Percentiles rank a stretch among this genome's conserved stretches.
Evolutionary conservation across 202 grass and related monocot genomes (phyloP).

Genomic region (Setaria italica): DNA sequence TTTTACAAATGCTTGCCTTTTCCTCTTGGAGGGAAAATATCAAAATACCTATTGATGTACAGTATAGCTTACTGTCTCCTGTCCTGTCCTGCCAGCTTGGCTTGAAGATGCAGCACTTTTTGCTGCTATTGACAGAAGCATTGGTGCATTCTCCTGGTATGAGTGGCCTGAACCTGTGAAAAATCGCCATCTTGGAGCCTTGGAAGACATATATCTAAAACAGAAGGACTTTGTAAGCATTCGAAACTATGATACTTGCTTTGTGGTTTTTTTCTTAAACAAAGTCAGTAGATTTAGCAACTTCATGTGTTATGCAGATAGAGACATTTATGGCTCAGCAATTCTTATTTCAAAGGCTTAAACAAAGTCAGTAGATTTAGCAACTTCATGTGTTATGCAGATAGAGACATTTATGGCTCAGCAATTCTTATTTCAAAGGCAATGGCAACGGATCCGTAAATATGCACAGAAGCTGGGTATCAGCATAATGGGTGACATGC

Average conservation of each 20-base stretch:
- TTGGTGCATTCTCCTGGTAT: constrained; percentile 72
- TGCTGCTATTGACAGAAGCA: constrained; percentile 87
- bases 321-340: constrained; percentile 89
- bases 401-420: constrained; percentile 90
- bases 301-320: constrained; percentile 61
- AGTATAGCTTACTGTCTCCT: constrained; percentile 30
- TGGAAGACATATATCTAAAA: constrained; percentile 82
- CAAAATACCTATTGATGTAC: constrained; percentile 14
- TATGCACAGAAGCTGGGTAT: constrained; percentile 87
- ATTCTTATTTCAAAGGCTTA: constrained; percentile 89
- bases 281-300: constrained; percentile 2
- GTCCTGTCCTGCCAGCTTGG: constrained; percentile 58
- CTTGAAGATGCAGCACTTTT: constrained; percentile 99
- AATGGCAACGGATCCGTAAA: constrained; percentile 80
- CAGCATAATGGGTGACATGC: constrained; percentile 97
- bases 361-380: neutral
- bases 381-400: constrained; percentile 47
- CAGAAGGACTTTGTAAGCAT: constrained; percentile 82
- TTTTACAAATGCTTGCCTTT: constrained; percentile 16
- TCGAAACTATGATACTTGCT: constrained; percentile 26
- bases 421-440: constrained; percentile 96
- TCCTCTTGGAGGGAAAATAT: neutral
- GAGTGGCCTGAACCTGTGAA: constrained; percentile 96
- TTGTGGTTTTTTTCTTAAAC: constrained; percentile 2
- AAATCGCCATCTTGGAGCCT: constrained; percentile 87